phyloP scores from a whole-genome alignment of 352 stramenopile species.

The Phytophthora rubi region DNA sequence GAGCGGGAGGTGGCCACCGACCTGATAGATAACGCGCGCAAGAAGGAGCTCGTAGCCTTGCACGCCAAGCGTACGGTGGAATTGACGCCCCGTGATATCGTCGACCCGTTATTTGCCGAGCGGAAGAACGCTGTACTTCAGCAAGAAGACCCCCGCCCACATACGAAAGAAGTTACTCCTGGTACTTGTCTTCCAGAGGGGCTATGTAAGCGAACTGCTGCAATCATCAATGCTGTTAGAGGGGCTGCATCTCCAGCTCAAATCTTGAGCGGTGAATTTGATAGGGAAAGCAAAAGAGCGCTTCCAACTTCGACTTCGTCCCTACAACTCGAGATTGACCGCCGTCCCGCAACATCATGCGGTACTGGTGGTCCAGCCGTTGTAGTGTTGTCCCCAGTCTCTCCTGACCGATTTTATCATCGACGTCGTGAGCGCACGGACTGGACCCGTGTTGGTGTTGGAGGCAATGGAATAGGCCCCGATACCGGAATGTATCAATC shows the following conservation, averaged over 20 bases:
- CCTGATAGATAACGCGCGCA: conserved; percentile 66
- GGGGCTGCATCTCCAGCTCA: conserved; percentile 1
- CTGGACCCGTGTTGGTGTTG: conserved; percentile 80
- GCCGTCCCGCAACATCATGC: conserved; percentile 25
- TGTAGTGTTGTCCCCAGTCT: conserved; percentile 40
- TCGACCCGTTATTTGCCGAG: conserved; percentile 44
- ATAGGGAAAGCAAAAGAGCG: conserved; percentile 1
- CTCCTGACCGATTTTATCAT: conserved; percentile 64
- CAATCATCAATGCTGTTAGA: conserved; percentile 17
- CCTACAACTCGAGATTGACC: conserved; percentile 35
- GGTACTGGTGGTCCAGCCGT: conserved; percentile 25
- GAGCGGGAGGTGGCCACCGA: conserved; percentile 65
- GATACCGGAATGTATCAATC: conserved; percentile 55
- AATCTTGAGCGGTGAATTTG: conserved; percentile 1
- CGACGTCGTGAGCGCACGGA: conserved; percentile 65
- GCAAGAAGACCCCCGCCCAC: not conserved
- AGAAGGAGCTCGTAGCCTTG: conserved; percentile 64
- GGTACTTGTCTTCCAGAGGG: conserved; percentile 61
- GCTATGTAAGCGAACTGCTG: conserved; percentile 52
- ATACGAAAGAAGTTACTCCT: conserved; percentile 10
- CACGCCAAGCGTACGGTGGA: conserved; percentile 54
- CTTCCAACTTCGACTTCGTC: conserved; percentile 35
- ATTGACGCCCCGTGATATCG: conserved; percentile 57
- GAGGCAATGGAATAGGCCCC: conserved; percentile 56
- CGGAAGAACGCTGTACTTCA: conserved; percentile 14